A percentile compares a stretch with the other conserved stretches of the same genome.
Conservation (phyloP, 805 yeast genomes). For the Teunomyces pallodes region DNA sequence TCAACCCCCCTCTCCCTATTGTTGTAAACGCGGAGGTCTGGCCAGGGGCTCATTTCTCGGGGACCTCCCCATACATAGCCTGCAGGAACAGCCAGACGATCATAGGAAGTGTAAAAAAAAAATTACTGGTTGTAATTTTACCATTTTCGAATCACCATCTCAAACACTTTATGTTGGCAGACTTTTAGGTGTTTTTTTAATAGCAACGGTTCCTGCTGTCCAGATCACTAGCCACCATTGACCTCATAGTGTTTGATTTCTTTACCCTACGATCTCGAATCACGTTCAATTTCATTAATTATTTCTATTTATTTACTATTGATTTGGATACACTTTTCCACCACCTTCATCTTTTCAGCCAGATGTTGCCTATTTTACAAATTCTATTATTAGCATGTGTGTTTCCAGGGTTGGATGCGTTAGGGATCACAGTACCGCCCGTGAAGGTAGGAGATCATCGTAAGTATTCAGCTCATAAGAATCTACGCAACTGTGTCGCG, state of each 20-base stretch:
- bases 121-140: background rate
- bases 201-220: background rate
- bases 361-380: background rate
- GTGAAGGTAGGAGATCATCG: constrained; percentile 27
- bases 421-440: constrained; percentile 38
- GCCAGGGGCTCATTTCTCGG: no score
- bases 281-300: background rate
- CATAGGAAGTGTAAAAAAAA: background rate
- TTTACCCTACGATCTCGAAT: background rate
- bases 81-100: background rate
- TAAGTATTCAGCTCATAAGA: constrained; percentile 26
- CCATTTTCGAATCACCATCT: background rate
- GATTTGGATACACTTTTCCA: background rate
- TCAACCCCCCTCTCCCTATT: no score
- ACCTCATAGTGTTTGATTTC: background rate
- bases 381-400: background rate
- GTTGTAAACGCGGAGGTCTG: no score
- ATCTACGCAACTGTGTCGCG: constrained; percentile 34
- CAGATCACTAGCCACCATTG: background rate
- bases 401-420: constrained; percentile 10
- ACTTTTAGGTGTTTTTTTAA: background rate
- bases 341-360: background rate
- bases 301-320: no score
- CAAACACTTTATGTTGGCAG: background rate
- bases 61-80: background rate